phyloP scores from a whole-genome alignment of 345 rosid genomes.

The Pistacia integerrima region DNA sequence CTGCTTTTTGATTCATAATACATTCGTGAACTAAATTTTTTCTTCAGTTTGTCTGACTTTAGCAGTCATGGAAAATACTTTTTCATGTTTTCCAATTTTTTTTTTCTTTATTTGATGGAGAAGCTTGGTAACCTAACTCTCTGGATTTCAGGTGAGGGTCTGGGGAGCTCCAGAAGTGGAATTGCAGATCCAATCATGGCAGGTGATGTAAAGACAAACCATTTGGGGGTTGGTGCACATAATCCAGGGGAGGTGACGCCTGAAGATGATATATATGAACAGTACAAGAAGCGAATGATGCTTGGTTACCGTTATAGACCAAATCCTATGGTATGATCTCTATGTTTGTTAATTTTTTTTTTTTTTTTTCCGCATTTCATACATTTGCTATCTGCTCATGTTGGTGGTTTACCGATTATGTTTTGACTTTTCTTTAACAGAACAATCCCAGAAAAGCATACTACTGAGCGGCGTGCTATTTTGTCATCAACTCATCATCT shows the following conservation, averaged over 20 bases:
- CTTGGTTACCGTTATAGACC: conserved; percentile 95
- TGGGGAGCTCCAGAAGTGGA: conserved; percentile 89
- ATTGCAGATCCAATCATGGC: conserved; percentile 94
- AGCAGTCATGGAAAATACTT: not conserved
- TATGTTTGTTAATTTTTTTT: not conserved
- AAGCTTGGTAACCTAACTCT: not conserved
- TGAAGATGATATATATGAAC: conserved; percentile 97
- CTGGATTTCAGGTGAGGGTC: conserved; percentile 83
- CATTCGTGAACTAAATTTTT: not conserved
- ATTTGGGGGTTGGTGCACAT: conserved; percentile 96
- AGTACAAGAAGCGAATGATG: conserved; percentile 99
- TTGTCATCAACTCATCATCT: not conserved
- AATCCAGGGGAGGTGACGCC: conserved; percentile 88
- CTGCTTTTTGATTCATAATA: not conserved
- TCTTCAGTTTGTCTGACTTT: not conserved
- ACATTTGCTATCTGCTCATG: not conserved
- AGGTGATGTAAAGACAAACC: conserved; percentile 78
- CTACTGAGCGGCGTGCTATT: conserved; percentile 35
- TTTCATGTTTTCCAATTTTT: not conserved
- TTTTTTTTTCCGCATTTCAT: not conserved
- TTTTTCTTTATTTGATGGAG: not conserved
- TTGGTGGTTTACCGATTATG: not conserved
- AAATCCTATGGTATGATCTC: conserved; percentile 77
- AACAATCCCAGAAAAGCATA: conserved; percentile 73
- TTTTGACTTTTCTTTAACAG: conserved; percentile 31